phyloP scores from a whole-genome alignment of 139 green algal species.

The Spirogloea muscicola region DNA sequence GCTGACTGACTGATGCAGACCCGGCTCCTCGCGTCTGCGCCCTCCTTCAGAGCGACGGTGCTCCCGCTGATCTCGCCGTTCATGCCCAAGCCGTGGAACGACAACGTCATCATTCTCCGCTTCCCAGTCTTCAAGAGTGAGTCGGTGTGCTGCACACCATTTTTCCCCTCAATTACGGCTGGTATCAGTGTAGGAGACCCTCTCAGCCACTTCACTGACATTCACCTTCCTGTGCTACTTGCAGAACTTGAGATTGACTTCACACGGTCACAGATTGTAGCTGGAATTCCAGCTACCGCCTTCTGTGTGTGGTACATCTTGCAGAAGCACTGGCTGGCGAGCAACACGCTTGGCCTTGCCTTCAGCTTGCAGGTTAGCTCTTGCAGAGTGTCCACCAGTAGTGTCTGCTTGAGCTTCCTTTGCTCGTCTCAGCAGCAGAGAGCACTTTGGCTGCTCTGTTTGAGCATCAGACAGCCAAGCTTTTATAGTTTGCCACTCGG shows the following conservation, averaged over 20 bases:
- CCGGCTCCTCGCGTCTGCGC: no score
- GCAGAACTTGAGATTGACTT: constrained; percentile 51
- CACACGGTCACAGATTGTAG: constrained; percentile 58
- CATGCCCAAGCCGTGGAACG: constrained; percentile 33
- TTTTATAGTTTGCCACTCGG: no score
- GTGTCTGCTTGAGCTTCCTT: no score
- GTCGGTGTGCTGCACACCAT: not conserved
- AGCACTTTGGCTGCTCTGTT: no score
- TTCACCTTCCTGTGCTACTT: not conserved
- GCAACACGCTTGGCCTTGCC: constrained; percentile 90
- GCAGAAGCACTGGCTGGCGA: constrained; percentile 91
- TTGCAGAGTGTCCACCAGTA: no score
- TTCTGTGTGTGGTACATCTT: constrained; percentile 79
- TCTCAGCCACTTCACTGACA: not conserved
- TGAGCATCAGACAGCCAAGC: no score
- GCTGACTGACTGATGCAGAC: no score
- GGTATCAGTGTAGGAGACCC: not conserved
- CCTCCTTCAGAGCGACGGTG: constrained; percentile 33
- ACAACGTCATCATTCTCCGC: constrained; percentile 14
- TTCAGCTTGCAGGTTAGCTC: constrained; percentile 68
- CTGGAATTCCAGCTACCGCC: constrained; percentile 47
- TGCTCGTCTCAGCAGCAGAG: no score
- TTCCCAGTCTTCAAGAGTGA: constrained; percentile 34
- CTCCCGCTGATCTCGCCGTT: constrained; percentile 24
- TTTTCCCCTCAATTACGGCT: not conserved